Evolutionary conservation across 495 filamentous ascomycete genomes (phyloP), one percentile per base, ranked within the genome.

Genomic region (Halenospora varia): DNA sequence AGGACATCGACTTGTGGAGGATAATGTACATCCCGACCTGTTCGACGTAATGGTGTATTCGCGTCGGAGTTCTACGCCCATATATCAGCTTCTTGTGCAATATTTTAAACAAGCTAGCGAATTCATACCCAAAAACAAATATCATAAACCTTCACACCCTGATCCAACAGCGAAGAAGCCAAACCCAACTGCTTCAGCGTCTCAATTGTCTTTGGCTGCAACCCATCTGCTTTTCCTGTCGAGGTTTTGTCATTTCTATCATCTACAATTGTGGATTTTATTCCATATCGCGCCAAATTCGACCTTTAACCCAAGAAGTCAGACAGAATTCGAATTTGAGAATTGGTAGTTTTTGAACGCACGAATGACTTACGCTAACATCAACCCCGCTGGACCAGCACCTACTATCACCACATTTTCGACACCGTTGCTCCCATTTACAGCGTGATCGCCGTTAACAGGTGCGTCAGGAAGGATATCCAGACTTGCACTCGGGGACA

Each of bases 121-220:
- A 9, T 26, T 6, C 83, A 83, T 68, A 83, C 78, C 87, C 86
- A 89, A 62, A 87, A 89, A 23, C 80, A 74, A 59, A 89, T 89
- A 60, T 89, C 86, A 65, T 84, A 87, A 17, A 89, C 78, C 23
- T 79, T 81, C 15, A 82, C 85, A 2, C 80, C 86, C 57, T 81
- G 79, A 51, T 77, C 76, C 44, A 89, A 63, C 35, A 89, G 62
- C 2, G 79, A 71, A 51, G 85, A 83, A 20, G 83, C 82, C n/a
- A 90, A 72, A 17, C 83, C 73, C 68, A 89, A 79, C 67, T 89
- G 86, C 48, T 80, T 77, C 59, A 87, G 71, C 3, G 82, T 85
- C 64, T 86, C 84, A 53, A 86, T 81, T 0, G 83, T 84, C 68
- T 85, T 86, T 19, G 87, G 86, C 58, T 90, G 87, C 25, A 63